phyloP scores from a whole-genome alignment of 1,139 yeast species.

The Pichia sp. region DNA sequence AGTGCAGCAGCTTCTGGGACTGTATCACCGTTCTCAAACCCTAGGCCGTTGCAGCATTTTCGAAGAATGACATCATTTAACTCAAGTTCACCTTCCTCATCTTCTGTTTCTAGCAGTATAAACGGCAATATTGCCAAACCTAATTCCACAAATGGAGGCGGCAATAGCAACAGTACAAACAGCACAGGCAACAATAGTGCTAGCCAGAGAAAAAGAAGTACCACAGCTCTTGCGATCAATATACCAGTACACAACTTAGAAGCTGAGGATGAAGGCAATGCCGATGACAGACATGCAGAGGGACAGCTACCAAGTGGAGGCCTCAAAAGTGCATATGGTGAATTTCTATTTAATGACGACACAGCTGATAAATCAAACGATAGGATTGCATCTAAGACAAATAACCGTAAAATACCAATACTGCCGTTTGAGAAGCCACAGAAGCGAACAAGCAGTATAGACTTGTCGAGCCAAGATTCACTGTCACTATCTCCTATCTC shows the following conservation, averaged over 20 bases:
- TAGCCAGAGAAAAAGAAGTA: conserved; percentile 9
- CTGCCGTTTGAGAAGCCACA: conserved; percentile 13
- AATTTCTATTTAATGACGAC: not conserved
- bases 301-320: not conserved
- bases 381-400: not conserved
- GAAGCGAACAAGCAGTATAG: not conserved
- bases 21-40: conserved; percentile 1
- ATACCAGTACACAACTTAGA: conserved; percentile 7
- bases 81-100: not conserved
- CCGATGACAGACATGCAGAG: not conserved
- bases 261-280: not conserved
- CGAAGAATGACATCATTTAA: conserved; percentile 10
- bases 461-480: not conserved
- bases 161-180: not conserved
- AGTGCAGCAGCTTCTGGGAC: not conserved
- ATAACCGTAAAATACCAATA: conserved; percentile 3
- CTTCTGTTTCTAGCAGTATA: not conserved
- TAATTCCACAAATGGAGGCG: not conserved
- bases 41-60: conserved; percentile 7
- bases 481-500: conserved; percentile 7
- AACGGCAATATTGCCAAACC: not conserved
- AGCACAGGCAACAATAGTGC: not conserved
- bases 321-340: not conserved
- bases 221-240: conserved; percentile 10
- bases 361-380: conserved; percentile 3